A percentile compares a stretch with the other conserved stretches of the same genome.
These are phyloP conservation scores for Corynascus novoguineensis DNA, from an alignment of 495 filamentous ascomycete species.

Conservation along the genomic window DNA sequence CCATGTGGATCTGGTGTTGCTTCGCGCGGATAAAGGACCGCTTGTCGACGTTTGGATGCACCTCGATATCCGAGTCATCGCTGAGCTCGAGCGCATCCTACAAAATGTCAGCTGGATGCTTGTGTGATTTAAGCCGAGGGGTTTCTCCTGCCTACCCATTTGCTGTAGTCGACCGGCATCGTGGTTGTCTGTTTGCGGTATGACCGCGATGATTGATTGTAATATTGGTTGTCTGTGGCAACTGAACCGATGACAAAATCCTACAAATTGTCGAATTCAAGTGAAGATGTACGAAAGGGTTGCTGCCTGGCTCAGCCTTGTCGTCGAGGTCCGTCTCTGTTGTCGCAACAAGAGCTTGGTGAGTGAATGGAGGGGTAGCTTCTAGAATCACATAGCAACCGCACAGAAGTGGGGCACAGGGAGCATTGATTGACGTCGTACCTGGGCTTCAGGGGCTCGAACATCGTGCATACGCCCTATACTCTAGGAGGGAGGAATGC, in stretches of 20 bases:
- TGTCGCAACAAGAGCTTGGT: neutral
- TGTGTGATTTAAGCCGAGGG: neutral
- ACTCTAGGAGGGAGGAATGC: too few species aligned
- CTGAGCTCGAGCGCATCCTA: slow-evolving; percentile 89
- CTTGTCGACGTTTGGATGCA: slow-evolving; percentile 98
- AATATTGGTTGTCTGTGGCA: neutral
- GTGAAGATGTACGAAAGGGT: too few species aligned
- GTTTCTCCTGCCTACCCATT: slow-evolving; percentile 58
- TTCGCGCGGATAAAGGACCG: slow-evolving; percentile 97
- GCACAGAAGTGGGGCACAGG: slow-evolving; percentile 12
- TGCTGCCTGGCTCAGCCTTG: neutral
- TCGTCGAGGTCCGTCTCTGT: neutral
- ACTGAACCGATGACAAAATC: neutral
- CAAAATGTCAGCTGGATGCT: neutral
- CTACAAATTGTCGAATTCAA: neutral
- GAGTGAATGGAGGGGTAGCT: slow-evolving; percentile 19
- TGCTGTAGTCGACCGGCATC: slow-evolving; percentile 94
- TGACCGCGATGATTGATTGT: neutral
- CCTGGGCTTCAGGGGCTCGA: neutral
- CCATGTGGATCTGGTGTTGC: slow-evolving; percentile 90
- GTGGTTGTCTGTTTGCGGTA: slow-evolving; percentile 25
- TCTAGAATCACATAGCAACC: slow-evolving; percentile 5
- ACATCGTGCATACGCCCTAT: neutral
- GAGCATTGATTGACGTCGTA: slow-evolving; percentile 8
- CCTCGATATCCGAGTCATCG: slow-evolving; percentile 96